These are phyloP conservation scores for Colletotrichum magnum DNA, from an alignment of 2,329 filamentous ascomycete species.

Conservation along the genomic window DNA sequence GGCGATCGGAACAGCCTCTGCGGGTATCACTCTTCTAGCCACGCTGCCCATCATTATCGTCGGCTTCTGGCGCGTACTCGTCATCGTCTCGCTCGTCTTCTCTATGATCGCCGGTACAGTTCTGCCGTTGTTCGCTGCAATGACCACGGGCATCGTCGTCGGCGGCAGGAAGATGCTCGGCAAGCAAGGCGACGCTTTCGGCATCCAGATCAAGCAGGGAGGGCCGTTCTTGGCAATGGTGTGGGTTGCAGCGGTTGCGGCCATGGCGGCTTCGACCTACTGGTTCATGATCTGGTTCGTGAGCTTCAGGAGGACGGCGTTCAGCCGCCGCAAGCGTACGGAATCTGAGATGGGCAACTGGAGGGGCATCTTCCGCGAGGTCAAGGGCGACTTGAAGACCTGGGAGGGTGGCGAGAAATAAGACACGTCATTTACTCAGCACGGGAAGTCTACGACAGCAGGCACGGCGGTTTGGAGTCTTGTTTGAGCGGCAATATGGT, in stretches of 20 bases:
- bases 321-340: constrained; percentile 42
- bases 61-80: constrained; percentile 35
- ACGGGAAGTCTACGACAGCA: neutral
- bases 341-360: constrained; percentile 43
- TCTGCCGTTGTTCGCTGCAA: constrained; percentile 38
- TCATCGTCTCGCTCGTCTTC: constrained; percentile 31
- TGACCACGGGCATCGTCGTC: constrained; percentile 38
- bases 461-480: neutral
- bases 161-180: constrained; percentile 32
- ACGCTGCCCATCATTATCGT: constrained; percentile 41
- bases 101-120: constrained; percentile 32
- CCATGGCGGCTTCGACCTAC: constrained; percentile 27
- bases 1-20: constrained; percentile 37
- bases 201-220: constrained; percentile 38
- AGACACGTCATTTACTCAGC: neutral
- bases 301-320: constrained; percentile 42
- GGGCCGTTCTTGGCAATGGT: constrained; percentile 40
- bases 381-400: constrained; percentile 41
- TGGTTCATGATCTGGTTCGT: constrained; percentile 47
- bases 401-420: constrained; percentile 37
- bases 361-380: constrained; percentile 43
- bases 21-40: constrained; percentile 40
- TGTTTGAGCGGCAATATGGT: constrained; percentile 1
- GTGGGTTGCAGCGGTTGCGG: constrained; percentile 42
- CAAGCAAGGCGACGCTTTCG: constrained; percentile 33